Evolutionary conservation across 768 basidiomycete genomes (phyloP).

Genomic region (Panaeolus cyanescens): DNA sequence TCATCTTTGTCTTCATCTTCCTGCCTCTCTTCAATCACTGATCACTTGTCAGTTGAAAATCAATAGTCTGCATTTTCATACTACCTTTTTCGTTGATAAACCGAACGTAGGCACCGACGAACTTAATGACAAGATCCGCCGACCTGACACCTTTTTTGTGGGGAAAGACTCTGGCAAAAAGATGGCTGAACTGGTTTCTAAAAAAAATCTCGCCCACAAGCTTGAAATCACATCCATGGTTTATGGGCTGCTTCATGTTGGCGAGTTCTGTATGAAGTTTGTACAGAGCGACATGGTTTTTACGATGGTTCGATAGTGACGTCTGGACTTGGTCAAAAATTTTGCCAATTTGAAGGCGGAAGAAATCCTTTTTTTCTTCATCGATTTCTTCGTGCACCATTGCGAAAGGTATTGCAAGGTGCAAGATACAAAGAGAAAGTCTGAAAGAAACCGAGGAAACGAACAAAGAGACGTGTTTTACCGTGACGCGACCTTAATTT

Average conservation of each 20-base stretch:
- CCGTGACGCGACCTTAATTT: conserved; percentile 1
- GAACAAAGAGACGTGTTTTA: neutral
- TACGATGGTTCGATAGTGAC: conserved; percentile 80
- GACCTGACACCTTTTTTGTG: conserved; percentile 80
- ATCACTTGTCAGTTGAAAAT: conserved; percentile 21
- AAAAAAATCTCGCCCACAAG: conserved; percentile 80
- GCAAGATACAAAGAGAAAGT: neutral
- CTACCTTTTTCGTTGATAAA: conserved; percentile 79
- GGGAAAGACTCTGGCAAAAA: conserved; percentile 61
- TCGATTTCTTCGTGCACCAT: neutral
- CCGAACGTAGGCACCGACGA: conserved; percentile 75
- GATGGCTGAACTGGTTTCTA: conserved; percentile 59
- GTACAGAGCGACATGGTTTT: conserved; percentile 83
- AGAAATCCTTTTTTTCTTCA: conserved; percentile 8
- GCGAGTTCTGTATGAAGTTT: conserved; percentile 76
- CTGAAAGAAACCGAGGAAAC: neutral
- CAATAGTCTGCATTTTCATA: neutral
- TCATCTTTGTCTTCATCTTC: conserved; percentile 42
- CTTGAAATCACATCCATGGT: conserved; percentile 46
- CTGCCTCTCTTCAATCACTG: conserved; percentile 36
- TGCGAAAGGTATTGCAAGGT: neutral
- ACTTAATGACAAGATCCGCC: conserved; percentile 81
- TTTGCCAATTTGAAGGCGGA: conserved; percentile 29
- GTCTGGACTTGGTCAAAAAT: conserved; percentile 83
- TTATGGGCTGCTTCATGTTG: conserved; percentile 46